Base-by-base conservation (phyloP, 768 basidiomycete genomes). In the Pulveroboletus sp. region DNA sequence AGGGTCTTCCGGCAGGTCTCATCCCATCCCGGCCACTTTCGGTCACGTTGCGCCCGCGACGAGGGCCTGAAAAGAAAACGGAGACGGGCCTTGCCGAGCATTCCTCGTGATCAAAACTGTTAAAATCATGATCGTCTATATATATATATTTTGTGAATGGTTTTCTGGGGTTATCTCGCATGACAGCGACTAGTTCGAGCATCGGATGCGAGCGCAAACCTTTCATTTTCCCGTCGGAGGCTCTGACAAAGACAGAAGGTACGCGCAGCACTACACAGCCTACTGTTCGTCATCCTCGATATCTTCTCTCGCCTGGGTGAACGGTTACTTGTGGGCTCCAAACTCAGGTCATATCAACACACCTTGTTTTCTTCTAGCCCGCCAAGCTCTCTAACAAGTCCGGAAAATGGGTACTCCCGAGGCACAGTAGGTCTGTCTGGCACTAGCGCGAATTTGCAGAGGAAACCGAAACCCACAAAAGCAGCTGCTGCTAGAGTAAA, bases 281-380 rank as follows among this genome's bases (percentile, higher is more conserved):
- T 62, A 68, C 19, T 73, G 70, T 31, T 63, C 65, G 50, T 59
- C 67, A 45, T 61, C 52, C 14, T 55, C 63, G 29, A 45, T 58
- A 45, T 69, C 71, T 53, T 64, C 63, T 33, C 66, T 73, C 43
- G 74, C 74, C 74, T 75, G 34, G 24, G 36, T 23, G 41, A 17
- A 47, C 21, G 25, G 47, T 56, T 21, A 51, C 42, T 19, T 16
- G n/a, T 20, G 49, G 43, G 5, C 25, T 49, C 31, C 47, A 24
- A 40, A 40, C 1, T 43, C 25, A 39, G 12, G 42, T 35, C 20
- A 1, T 29, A 21, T 33, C 14, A 33, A 61, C 77, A 14, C 48
- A 88, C 90, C 78, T 87, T 87, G 66, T 87, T 90, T 58, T 79
- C 84, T 54, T 87, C 81, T 47, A 85, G 55, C 12, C 90, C 88